Conservation (phyloP, 257 asterid genomes). For the Solanum chilense region DNA sequence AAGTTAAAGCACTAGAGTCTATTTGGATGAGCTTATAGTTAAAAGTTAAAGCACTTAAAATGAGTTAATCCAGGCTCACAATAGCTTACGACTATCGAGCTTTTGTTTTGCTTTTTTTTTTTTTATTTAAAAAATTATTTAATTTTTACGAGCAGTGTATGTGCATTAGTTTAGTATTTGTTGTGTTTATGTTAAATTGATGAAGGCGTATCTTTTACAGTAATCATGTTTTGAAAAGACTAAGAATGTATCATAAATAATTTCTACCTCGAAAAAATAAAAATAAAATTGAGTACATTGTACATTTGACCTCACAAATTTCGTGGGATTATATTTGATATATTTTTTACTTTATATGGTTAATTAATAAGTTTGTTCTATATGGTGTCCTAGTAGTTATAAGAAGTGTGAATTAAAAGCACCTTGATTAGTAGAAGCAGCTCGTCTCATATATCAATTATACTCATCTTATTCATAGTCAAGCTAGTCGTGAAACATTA, state of each 20-base stretch:
- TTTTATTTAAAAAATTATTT: neutral
- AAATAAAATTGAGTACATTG: no score
- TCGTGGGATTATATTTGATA: fast-evolving
- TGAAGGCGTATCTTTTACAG: neutral
- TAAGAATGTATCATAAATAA: no score
- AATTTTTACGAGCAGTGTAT: neutral
- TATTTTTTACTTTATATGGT: no score
- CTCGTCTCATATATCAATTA: no score
- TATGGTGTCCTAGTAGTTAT: no score
- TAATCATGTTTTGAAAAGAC: neutral
- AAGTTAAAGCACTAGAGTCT: neutral
- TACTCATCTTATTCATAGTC: no score
- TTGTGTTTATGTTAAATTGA: neutral
- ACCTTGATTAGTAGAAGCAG: no score
- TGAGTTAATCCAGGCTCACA: neutral
- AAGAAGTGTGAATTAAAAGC: no score
- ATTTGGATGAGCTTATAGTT: neutral
- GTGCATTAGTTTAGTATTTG: neutral
- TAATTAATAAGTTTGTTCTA: no score
- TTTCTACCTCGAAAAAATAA: no score
- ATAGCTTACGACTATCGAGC: neutral
- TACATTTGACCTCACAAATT: no score
- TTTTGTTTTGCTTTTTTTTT: neutral
- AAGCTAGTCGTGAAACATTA: no score
- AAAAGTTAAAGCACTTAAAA: neutral